These are phyloP conservation scores for Obelidium mucronatum DNA, from an alignment of 192 early-diverging fungal genomes.

Conservation along the genomic window DNA sequence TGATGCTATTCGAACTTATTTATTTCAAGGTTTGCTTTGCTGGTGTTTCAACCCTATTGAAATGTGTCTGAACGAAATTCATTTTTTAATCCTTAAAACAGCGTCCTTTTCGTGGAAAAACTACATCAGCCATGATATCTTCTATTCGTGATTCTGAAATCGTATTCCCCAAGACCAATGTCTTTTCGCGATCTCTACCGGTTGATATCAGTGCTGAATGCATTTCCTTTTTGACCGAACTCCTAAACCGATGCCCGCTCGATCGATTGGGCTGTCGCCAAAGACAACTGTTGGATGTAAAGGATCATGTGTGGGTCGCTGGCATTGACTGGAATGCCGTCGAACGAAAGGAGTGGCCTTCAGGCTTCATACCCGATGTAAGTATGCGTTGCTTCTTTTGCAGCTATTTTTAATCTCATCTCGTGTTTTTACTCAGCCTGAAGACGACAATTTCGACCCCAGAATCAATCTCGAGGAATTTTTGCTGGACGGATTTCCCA, in stretches of 20 bases:
- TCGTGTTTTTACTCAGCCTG: slow-evolving; percentile 16
- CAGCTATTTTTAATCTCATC: neutral
- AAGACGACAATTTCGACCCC: slow-evolving; percentile 74
- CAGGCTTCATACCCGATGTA: slow-evolving; percentile 62
- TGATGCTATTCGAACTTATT: slow-evolving; percentile 80
- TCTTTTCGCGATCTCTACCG: slow-evolving; percentile 29
- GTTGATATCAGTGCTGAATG: slow-evolving; percentile 20
- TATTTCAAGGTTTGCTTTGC: slow-evolving; percentile 71
- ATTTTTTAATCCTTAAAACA: slow-evolving; percentile 71
- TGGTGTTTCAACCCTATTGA: slow-evolving; percentile 66
- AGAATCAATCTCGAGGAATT: slow-evolving; percentile 79
- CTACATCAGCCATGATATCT: slow-evolving; percentile 62
- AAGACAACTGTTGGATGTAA: slow-evolving; percentile 68
- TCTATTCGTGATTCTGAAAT: slow-evolving; percentile 65
- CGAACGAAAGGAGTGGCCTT: slow-evolving; percentile 43
- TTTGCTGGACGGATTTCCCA: slow-evolving; percentile 75
- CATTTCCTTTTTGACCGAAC: slow-evolving; percentile 38
- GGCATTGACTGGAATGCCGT: slow-evolving; percentile 58
- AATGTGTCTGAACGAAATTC: slow-evolving; percentile 71
- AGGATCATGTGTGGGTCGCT: slow-evolving; percentile 57
- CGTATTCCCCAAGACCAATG: slow-evolving; percentile 60
- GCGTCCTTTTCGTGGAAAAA: slow-evolving; percentile 75
- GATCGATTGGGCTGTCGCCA: slow-evolving; percentile 78
- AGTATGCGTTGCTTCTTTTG: neutral
- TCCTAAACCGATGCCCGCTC: slow-evolving; percentile 75